These are phyloP conservation scores for Solanum arcanum DNA, from an alignment of 257 asterid species.

Conservation along the genomic window DNA sequence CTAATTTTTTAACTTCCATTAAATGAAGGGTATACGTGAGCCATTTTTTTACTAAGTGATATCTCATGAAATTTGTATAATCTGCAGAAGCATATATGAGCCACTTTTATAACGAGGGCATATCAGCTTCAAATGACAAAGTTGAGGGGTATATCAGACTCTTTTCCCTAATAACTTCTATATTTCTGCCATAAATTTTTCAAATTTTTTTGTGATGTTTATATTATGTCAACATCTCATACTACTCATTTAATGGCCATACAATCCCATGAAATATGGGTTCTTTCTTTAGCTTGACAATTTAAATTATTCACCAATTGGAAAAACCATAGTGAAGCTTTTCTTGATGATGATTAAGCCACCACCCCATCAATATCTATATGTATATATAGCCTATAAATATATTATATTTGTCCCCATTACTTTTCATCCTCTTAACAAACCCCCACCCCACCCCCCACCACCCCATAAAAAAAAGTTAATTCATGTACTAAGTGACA, in stretches of 20 bases:
- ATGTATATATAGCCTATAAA: neutral
- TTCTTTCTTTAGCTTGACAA: neutral
- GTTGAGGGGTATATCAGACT: too few relatives aligned
- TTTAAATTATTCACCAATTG: neutral
- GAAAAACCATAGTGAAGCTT: neutral
- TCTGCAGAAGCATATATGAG: accelerated
- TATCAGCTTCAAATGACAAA: too few relatives aligned
- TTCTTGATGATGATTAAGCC: conserved; percentile 7
- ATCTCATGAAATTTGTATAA: too few relatives aligned
- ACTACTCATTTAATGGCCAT: neutral
- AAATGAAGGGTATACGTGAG: too few relatives aligned
- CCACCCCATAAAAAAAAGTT: accelerated
- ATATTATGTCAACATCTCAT: neutral
- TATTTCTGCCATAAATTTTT: neutral
- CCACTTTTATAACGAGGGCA: accelerated
- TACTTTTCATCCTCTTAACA: neutral
- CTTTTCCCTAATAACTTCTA: neutral
- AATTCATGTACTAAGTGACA: conserved; percentile 8
- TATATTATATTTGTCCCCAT: neutral
- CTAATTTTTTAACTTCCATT: too few relatives aligned
- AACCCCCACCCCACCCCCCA: too few relatives aligned
- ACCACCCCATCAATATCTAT: conserved; percentile 6
- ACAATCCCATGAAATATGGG: neutral
- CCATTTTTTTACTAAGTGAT: too few relatives aligned
- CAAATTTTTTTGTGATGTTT: neutral